Base-by-base conservation (phyloP, 2,329 filamentous ascomycete genomes). In the Microascus cirrosus region DNA sequence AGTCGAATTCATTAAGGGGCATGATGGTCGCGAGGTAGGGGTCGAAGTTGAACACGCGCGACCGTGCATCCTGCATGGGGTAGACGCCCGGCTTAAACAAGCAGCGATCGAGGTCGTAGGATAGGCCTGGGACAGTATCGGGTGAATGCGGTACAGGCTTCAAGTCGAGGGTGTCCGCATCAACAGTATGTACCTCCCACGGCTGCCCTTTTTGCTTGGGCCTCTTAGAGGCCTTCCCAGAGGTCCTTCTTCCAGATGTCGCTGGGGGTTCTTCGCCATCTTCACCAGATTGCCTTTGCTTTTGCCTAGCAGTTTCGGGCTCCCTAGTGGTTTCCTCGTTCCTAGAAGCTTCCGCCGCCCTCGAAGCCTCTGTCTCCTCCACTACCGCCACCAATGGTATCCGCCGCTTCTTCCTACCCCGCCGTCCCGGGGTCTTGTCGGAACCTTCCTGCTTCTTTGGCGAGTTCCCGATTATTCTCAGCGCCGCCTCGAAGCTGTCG, bases 51-150 rank as follows among this genome's bases (percentile, higher is more conserved):
- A 85, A 99, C 7, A 97, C 90, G 20, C 85, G 81, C 45, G 93
- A 91, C 59, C 90, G 83, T 25, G 87, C 85, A 69, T 99, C 94
- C 71, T 95, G 92, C 56, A 99, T 80, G 55, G 90, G 86, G 69
- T 96, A 96, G 42, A 96, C 89, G 24, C 94, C 92, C 1, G 87
- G 87, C 66, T 96, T 99, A 79, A 99, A 99, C 2, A 99, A 75
- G n/a, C 95, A 93, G 59, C 91, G 81, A 61, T 95, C 90, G 35
- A 96, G 77, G 7, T 88, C 87, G 67, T 94, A 87, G 1, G 82
- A 76, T 2, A 96, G 74, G 28, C 72, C 72, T 1, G 90, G 88
- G 12, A 83, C 78, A 0, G 63, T 57, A 3, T 69, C 65, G 11
- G 68, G 50, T 70, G 65, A 11, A 28, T 68, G 64, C 52, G 71